These are phyloP conservation scores for Phoenix roebelenii DNA, from an alignment of 176 grass and related monocot genomes.

Conservation along the genomic window DNA sequence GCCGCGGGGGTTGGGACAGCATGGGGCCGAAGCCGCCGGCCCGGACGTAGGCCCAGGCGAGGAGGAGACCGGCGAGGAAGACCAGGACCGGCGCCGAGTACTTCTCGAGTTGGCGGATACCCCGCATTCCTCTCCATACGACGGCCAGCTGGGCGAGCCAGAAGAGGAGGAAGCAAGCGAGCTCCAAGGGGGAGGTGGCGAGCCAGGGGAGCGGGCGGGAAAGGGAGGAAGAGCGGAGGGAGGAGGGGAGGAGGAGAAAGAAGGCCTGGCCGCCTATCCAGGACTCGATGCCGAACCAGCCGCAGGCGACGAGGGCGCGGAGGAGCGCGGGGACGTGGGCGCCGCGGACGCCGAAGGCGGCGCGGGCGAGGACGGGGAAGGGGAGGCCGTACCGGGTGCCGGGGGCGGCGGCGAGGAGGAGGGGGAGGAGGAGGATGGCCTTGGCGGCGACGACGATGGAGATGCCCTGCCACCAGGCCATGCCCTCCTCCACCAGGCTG, in stretches of 20 bases:
- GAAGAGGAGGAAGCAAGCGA: constrained; percentile 35
- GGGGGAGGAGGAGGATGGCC: constrained; percentile 21
- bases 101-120: constrained; percentile 12
- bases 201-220: constrained; percentile 18
- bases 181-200: constrained; percentile 24
- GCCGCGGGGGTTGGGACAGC: constrained; percentile 19
- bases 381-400: constrained; percentile 23
- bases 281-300: constrained; percentile 39
- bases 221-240: constrained; percentile 9
- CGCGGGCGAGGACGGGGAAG: constrained; percentile 22
- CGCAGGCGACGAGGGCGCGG: constrained; percentile 32
- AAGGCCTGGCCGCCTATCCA: constrained; percentile 33
- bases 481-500: constrained; percentile 18
- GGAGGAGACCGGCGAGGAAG: constrained; percentile 7
- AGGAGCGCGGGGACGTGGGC: constrained; percentile 20
- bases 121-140: constrained; percentile 26
- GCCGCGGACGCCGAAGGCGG: constrained; percentile 23
- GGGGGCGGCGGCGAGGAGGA: constrained; percentile 16
- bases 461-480: constrained; percentile 31
- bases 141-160: constrained; percentile 17
- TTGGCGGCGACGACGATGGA: constrained; percentile 9
- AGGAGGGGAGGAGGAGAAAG: constrained; percentile 18
- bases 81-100: constrained; percentile 26
- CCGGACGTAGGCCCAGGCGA: constrained; percentile 26
- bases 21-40: constrained; percentile 35